These are phyloP conservation scores for Boletus rex-veris DNA, from an alignment of 768 basidiomycete species.

Conservation along the genomic window DNA sequence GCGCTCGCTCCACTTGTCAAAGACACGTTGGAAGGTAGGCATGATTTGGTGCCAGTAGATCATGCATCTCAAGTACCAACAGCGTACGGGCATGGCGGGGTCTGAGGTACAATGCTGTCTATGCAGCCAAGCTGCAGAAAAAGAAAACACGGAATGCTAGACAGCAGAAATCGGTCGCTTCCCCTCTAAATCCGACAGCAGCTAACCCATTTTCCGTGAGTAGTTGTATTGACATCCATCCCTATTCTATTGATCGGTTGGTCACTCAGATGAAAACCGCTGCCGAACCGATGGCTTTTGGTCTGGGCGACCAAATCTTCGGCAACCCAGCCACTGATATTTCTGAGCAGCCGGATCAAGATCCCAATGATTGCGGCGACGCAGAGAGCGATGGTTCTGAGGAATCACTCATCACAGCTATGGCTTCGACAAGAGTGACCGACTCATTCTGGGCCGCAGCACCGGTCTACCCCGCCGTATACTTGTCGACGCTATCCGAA, in stretches of 20 bases:
- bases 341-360: conserved; percentile 13
- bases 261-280: conserved; percentile 26
- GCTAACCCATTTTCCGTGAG: conserved; percentile 72
- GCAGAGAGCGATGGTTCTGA: conserved; percentile 41
- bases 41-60: neutral
- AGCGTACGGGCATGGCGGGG: conserved; percentile 84
- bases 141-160: conserved; percentile 45
- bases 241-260: neutral
- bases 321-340: conserved; percentile 32
- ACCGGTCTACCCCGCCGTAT: conserved; percentile 64
- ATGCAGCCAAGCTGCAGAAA: conserved; percentile 68
- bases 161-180: conserved; percentile 34
- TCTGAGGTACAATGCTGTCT: conserved; percentile 65
- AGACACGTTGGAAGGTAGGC: conserved; percentile 73
- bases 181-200: conserved; percentile 27
- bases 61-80: conserved; percentile 12
- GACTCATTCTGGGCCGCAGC: conserved; percentile 67
- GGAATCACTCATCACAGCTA: conserved; percentile 52
- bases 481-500: conserved; percentile 73
- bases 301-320: conserved; percentile 68
- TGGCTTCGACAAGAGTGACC: conserved; percentile 50
- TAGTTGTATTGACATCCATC: conserved; percentile 1
- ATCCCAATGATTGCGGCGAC: conserved; percentile 28
- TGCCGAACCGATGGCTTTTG: conserved; percentile 38
- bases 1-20: conserved; percentile 67